These are phyloP conservation scores for Penicillium sp. DNA, from an alignment of 2,329 filamentous ascomycete genomes.

Conservation along the genomic window DNA sequence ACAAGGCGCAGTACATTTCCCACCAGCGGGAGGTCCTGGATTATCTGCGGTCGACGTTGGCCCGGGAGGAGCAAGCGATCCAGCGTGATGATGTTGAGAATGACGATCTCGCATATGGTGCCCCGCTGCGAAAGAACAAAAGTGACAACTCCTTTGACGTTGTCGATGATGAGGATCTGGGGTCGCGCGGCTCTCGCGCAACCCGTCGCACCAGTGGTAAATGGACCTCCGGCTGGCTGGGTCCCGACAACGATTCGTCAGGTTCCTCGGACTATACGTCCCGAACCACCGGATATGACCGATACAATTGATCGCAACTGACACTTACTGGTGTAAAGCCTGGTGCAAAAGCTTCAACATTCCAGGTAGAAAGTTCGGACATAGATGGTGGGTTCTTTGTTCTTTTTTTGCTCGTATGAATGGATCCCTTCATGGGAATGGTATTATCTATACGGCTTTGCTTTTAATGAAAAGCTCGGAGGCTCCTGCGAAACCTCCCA, in stretches of 20 bases:
- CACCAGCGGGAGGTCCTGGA: constrained; percentile 77
- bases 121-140: constrained; percentile 69
- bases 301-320: constrained; percentile 10
- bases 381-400: not conserved
- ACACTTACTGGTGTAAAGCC: not conserved
- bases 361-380: not conserved
- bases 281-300: constrained; percentile 25
- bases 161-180: constrained; percentile 70
- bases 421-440: not conserved
- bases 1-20: constrained; percentile 71
- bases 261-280: constrained; percentile 30
- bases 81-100: constrained; percentile 31
- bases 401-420: not conserved
- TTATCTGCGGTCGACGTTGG: constrained; percentile 73
- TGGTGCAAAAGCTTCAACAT: not conserved
- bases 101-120: constrained; percentile 44
- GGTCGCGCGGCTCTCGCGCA: constrained; percentile 32
- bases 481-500: not conserved
- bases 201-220: constrained; percentile 24
- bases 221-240: constrained; percentile 36
- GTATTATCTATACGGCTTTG: not conserved
- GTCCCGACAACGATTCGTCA: constrained; percentile 25
- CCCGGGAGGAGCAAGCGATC: constrained; percentile 71
- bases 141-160: constrained; percentile 90
- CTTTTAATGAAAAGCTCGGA: not conserved